phyloP scores from a whole-genome alignment of 257 asterid genomes.

The Penstemon davidsonii region DNA sequence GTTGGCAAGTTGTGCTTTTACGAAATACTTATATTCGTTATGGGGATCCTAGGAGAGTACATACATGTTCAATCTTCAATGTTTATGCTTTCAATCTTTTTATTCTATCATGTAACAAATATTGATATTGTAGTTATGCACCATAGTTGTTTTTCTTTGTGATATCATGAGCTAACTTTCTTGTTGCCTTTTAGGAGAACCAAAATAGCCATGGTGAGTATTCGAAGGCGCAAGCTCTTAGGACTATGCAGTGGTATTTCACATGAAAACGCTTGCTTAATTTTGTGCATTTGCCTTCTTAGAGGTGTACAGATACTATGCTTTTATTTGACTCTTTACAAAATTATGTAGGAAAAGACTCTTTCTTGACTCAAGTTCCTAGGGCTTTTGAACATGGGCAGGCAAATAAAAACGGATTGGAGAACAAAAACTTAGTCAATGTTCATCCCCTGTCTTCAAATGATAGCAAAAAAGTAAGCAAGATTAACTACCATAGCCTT shows the following conservation, averaged over 20 bases:
- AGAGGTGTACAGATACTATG: not conserved
- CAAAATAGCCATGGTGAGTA: constrained; percentile 48
- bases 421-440: constrained; percentile 37
- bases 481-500: not conserved
- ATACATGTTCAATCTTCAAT: too few species aligned
- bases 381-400: constrained; percentile 43
- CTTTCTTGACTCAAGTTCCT: constrained; percentile 44
- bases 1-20: too few species aligned
- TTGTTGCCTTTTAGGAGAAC: constrained; percentile 29
- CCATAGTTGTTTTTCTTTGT: not conserved
- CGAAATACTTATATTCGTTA: too few species aligned
- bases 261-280: not conserved
- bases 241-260: constrained; percentile 51
- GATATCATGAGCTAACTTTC: constrained; percentile 1
- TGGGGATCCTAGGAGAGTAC: too few species aligned
- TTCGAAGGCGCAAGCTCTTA: constrained; percentile 52
- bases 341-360: constrained; percentile 39
- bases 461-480: constrained; percentile 45
- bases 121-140: too few species aligned
- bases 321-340: constrained; percentile 12
- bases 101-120: too few species aligned
- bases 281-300: not conserved
- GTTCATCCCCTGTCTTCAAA: constrained; percentile 49
- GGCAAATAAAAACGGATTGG: constrained; percentile 32
- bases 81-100: too few species aligned